Evolutionary conservation across 129 eudicot species (phyloP).

Genomic region (Erigeron canadensis): DNA sequence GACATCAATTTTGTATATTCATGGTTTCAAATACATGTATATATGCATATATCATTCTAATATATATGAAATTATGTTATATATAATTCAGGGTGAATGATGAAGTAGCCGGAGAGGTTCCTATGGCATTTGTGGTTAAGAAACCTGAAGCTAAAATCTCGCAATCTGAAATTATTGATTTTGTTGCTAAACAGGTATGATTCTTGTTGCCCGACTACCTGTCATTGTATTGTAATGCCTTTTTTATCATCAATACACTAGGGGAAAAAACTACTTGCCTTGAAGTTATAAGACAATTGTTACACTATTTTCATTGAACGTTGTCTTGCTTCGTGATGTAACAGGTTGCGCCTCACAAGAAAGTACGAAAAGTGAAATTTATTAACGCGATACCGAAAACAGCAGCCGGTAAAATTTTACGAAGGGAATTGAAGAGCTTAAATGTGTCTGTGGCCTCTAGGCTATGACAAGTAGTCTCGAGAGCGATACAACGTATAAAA

Average conservation of each 20-base stretch:
- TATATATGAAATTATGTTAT: no score
- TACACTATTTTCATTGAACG: not conserved
- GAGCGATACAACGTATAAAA: no score
- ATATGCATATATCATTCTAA: not conserved
- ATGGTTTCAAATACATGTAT: no score
- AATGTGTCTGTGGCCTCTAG: not conserved
- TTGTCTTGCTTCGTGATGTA: not conserved
- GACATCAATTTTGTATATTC: no score
- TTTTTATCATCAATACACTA: no score
- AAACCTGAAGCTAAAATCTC: constrained; percentile 44
- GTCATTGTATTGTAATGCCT: no score
- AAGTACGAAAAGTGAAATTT: constrained; percentile 61
- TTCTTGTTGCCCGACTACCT: no score
- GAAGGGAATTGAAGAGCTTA: constrained; percentile 18
- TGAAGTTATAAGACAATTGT: not conserved
- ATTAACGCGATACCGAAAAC: constrained; percentile 63
- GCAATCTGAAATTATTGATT: constrained; percentile 41
- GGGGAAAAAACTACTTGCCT: no score
- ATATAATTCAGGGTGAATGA: constrained; percentile 47
- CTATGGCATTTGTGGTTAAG: constrained; percentile 64
- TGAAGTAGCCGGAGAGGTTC: constrained; percentile 81
- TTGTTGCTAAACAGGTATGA: constrained; percentile 41
- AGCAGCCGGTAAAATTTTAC: constrained; percentile 69
- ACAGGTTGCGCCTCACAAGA: constrained; percentile 80
- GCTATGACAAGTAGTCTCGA: no score